Percentiles rank a stretch among this genome's conserved stretches.
phyloP scores from a whole-genome alignment of 352 stramenopile genomes.

The Phytophthora cactorum region DNA sequence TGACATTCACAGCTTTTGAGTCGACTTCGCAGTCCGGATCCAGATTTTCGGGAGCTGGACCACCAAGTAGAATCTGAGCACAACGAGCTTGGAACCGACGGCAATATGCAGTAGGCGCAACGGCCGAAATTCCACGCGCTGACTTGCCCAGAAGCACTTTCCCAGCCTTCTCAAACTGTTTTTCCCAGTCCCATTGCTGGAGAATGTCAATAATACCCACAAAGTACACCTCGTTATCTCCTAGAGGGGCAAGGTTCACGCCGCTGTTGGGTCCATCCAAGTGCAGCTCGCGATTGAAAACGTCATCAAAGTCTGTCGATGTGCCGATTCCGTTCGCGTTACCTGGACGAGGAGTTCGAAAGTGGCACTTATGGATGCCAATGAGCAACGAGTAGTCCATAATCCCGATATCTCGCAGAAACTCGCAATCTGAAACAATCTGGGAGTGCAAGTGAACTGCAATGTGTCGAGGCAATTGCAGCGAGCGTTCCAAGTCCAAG shows the following conservation, averaged over 20 bases:
- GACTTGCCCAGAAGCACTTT: constrained; percentile 78
- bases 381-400: constrained; percentile 86
- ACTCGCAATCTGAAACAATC: constrained; percentile 61
- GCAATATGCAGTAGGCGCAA: constrained; percentile 69
- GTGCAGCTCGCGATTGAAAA: constrained; percentile 27
- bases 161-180: constrained; percentile 75
- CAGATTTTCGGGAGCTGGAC: constrained; percentile 35
- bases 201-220: constrained; percentile 88
- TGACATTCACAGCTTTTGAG: constrained; percentile 3
- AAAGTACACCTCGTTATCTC: constrained; percentile 72
- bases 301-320: constrained; percentile 24
- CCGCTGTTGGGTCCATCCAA: constrained; percentile 25
- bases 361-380: constrained; percentile 69
- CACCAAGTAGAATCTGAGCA: constrained; percentile 52
- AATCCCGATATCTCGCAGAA: constrained; percentile 71
- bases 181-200: constrained; percentile 85
- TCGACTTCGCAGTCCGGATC: constrained; percentile 39
- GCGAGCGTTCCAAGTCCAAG: constrained; percentile 56
- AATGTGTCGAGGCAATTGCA: constrained; percentile 44
- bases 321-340: constrained; percentile 4
- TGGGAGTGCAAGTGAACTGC: constrained; percentile 54
- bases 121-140: constrained; percentile 66
- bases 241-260: constrained; percentile 34
- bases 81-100: constrained; percentile 70
- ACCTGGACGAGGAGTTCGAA: constrained; percentile 25